These are phyloP conservation scores for Coprinopsis cinerea DNA, from an alignment of 768 basidiomycete genomes.

Conservation along the genomic window DNA sequence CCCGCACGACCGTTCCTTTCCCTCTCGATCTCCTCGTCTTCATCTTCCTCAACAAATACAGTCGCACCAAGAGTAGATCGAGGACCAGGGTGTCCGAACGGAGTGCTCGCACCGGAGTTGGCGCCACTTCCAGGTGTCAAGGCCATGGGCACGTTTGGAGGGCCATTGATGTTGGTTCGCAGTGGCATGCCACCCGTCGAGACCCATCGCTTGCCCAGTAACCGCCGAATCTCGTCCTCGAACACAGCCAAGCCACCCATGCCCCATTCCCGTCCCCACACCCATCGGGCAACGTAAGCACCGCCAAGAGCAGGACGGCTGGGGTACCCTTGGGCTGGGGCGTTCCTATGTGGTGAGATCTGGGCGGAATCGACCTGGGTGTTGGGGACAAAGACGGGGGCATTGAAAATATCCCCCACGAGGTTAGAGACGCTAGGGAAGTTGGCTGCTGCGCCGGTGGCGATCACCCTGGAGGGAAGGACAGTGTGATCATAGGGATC, in stretches of 20 bases:
- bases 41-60: constrained; percentile 67
- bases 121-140: constrained; percentile 35
- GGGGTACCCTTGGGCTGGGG: constrained; percentile 64
- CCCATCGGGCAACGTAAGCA: constrained; percentile 81
- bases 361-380: constrained; percentile 78
- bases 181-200: constrained; percentile 52
- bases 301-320: constrained; percentile 66
- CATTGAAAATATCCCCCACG: constrained; percentile 78
- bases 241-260: constrained; percentile 52
- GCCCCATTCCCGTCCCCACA: constrained; percentile 67
- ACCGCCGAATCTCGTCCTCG: constrained; percentile 72
- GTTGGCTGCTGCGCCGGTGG: constrained; percentile 77
- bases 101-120: constrained; percentile 65
- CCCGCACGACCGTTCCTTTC: constrained; percentile 30
- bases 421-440: constrained; percentile 80
- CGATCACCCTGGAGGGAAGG: constrained; percentile 60
- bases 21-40: constrained; percentile 63
- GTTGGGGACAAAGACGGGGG: constrained; percentile 67
- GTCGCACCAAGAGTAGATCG: constrained; percentile 44
- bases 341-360: constrained; percentile 63
- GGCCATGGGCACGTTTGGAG: constrained; percentile 9
- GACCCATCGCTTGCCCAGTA: constrained; percentile 72
- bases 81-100: constrained; percentile 48
- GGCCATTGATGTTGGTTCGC: constrained; percentile 54
- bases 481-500: constrained; percentile 71